phyloP scores from a whole-genome alignment of 139 green algal genomes.

The Chlorella sp. region DNA sequence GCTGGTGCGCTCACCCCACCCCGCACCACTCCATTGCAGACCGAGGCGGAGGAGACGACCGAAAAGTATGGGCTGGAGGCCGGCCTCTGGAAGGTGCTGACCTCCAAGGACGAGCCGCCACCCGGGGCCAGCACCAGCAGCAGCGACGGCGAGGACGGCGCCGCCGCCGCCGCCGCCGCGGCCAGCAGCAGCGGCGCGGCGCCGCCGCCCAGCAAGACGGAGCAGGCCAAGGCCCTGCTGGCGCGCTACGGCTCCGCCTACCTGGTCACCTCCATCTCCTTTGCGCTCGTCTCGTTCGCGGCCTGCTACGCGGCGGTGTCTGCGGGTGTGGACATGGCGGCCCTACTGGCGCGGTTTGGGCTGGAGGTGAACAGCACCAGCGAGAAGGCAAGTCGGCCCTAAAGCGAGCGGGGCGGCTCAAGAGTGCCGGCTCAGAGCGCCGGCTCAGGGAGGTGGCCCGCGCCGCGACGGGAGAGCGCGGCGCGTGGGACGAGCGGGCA shows the following conservation, averaged over 20 bases:
- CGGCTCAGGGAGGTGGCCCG: too few relatives aligned
- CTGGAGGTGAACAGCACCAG: conserved; percentile 75
- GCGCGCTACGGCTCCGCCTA: conserved; percentile 94
- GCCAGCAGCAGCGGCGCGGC: neutral
- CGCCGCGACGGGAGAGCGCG: too few relatives aligned
- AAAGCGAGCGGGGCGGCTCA: too few relatives aligned
- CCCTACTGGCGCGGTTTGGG: conserved; percentile 76
- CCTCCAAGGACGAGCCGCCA: conserved; percentile 60
- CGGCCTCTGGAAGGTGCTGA: conserved; percentile 85
- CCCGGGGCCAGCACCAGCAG: too few relatives aligned
- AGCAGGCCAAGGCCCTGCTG: conserved; percentile 92
- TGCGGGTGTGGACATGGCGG: conserved; percentile 86
- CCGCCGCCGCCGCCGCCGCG: neutral
- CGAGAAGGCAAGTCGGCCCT: too few relatives aligned
- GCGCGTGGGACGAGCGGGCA: too few relatives aligned
- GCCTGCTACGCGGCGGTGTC: conserved; percentile 89
- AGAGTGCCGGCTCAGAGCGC: too few relatives aligned
- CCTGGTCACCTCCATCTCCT: conserved; percentile 95
- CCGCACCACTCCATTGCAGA: too few relatives aligned
- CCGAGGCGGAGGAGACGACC: conserved; percentile 55
- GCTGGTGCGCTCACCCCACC: too few relatives aligned
- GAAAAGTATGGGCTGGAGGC: conserved; percentile 93
- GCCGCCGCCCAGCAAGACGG: conserved; percentile 42
- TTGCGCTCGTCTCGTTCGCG: conserved; percentile 93
- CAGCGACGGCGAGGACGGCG: conserved; percentile 34